These are phyloP conservation scores for Sclerotinia sclerotiorum DNA, from an alignment of 2,329 filamentous ascomycete species.

Conservation along the genomic window DNA sequence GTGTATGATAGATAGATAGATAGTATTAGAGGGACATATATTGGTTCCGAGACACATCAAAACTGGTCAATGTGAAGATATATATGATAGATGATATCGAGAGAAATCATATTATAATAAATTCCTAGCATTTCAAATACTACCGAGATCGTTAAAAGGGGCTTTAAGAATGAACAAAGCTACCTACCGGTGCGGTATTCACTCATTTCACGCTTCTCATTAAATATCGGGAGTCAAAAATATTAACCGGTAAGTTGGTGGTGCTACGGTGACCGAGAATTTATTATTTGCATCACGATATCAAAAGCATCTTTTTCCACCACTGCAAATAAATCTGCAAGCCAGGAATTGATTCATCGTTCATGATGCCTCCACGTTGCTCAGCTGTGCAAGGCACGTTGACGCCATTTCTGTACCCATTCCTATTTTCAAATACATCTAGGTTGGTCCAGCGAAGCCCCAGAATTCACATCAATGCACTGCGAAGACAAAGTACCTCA, in stretches of 20 bases:
- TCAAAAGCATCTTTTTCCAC: background rate
- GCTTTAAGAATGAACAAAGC: background rate
- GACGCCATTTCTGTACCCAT: slow-evolving; percentile 41
- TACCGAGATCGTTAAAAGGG: slow-evolving; percentile 20
- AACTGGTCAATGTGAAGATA: slow-evolving; percentile 5
- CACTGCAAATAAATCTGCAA: slow-evolving; percentile 17
- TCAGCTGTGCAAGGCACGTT: slow-evolving; percentile 35
- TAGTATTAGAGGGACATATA: background rate
- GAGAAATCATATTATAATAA: background rate
- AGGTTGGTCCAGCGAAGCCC: slow-evolving; percentile 13
- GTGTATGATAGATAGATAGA: background rate
- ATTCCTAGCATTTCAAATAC: background rate
- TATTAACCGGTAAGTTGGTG: slow-evolving; percentile 12
- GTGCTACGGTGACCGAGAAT: slow-evolving; percentile 20
- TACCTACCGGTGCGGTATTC: background rate
- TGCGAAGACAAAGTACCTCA: slow-evolving; percentile 31
- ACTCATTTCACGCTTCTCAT: slow-evolving; percentile 7
- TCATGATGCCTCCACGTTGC: slow-evolving; percentile 39
- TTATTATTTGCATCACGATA: slow-evolving; percentile 8
- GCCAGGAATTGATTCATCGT: background rate
- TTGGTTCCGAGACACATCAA: background rate
- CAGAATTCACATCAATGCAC: slow-evolving; percentile 26
- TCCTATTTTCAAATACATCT: slow-evolving; percentile 30
- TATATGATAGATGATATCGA: background rate
- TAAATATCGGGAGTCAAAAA: background rate